Percentiles rank a stretch among this genome's conserved stretches.
These are phyloP conservation scores for Mallotus nudiflorus DNA, from an alignment of 345 rosid species.

Conservation along the genomic window DNA sequence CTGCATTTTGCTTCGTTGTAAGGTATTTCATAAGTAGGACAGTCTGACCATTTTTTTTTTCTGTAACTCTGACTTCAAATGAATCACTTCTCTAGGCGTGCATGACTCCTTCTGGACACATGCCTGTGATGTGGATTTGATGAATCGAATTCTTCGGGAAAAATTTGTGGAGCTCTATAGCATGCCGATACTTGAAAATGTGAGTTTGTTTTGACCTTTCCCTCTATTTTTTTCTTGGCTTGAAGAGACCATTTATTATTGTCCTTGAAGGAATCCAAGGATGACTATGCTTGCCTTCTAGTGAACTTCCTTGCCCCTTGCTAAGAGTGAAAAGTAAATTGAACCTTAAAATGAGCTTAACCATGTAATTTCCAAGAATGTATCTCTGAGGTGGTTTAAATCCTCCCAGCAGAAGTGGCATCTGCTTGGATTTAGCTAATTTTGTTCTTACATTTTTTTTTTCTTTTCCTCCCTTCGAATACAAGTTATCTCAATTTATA, in stretches of 20 bases:
- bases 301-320: no score
- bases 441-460: neutral
- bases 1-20: neutral
- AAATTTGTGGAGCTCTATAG: conserved; percentile 90
- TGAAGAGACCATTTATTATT: neutral
- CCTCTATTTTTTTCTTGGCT: neutral
- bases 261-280: no score
- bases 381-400: no score
- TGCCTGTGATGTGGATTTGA: conserved; percentile 87
- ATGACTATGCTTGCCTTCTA: no score
- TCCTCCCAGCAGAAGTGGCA: no score
- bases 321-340: no score
- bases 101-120: conserved; percentile 99
- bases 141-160: conserved; percentile 84
- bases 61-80: no score
- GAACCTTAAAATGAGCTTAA: no score
- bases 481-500: neutral
- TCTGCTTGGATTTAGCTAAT: no score
- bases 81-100: conserved; percentile 61
- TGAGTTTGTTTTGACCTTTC: conserved; percentile 41
- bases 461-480: neutral
- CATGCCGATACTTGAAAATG: conserved; percentile 87
- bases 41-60: no score
- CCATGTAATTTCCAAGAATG: neutral
- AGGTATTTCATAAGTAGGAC: neutral